Percentiles rank a stretch among this genome's conserved stretches.
These are phyloP conservation scores for Acanthochlamys bracteata DNA, from an alignment of 106 monocot genomes.

Conservation along the genomic window DNA sequence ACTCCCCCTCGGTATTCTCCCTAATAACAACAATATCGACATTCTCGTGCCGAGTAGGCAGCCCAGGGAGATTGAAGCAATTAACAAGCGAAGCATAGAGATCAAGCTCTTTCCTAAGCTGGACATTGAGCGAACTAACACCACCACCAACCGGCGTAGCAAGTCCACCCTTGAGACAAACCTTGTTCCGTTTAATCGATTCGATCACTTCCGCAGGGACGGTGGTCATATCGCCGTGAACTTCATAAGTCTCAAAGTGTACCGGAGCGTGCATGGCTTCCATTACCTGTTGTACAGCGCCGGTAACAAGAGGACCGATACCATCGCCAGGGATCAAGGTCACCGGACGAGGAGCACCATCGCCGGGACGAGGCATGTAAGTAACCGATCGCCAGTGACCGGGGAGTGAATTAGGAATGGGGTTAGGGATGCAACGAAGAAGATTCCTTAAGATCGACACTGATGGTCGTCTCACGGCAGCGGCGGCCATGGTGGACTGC, in stretches of 20 bases:
- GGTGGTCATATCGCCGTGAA: constrained; percentile 12
- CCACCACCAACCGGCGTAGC: constrained; percentile 15
- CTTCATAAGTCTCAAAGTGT: constrained; percentile 13
- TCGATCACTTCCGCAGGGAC: constrained; percentile 10
- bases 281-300: constrained; percentile 14
- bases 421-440: background rate
- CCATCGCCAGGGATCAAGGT: constrained; percentile 12
- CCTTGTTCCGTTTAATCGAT: constrained; percentile 11
- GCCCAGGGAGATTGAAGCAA: constrained; percentile 12
- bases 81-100: constrained; percentile 13
- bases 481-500: too few species aligned
- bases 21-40: constrained; percentile 14
- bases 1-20: constrained; percentile 20
- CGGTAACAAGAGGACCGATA: constrained; percentile 12
- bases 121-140: constrained; percentile 11
- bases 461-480: background rate
- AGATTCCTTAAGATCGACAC: background rate
- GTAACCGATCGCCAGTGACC: constrained; percentile 4
- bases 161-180: constrained; percentile 15
- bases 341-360: constrained; percentile 9
- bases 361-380: constrained; percentile 17
- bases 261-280: constrained; percentile 17
- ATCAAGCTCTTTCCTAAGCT: constrained; percentile 15
- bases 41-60: constrained; percentile 16
- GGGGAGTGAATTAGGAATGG: background rate